Percentiles rank a stretch among this genome's conserved stretches.
Conservation (phyloP, 495 filamentous ascomycete species). For the Neurospora sp. region DNA sequence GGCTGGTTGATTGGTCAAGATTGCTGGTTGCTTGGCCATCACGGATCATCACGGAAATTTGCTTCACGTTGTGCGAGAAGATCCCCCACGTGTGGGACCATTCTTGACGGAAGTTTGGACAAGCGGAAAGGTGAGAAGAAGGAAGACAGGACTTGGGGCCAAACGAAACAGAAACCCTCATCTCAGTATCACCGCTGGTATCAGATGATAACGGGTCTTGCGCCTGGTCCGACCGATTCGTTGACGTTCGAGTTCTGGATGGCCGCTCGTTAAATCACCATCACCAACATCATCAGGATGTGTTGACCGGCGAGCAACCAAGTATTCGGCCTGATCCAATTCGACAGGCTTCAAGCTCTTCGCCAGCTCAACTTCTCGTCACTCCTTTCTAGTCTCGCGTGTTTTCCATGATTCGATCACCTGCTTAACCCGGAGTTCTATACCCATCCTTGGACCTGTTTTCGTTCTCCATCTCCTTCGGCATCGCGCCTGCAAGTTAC, state of each 20-base stretch:
- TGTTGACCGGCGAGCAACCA: not conserved
- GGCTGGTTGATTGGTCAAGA: not conserved
- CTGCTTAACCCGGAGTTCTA: not conserved
- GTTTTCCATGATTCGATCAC: not conserved
- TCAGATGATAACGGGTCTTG: not conserved
- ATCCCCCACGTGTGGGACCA: not conserved
- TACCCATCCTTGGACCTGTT: not conserved
- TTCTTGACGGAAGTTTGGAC: not conserved
- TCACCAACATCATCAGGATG: not conserved
- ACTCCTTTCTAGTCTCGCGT: not conserved
- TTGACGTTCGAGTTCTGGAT: not conserved
- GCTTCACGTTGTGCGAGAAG: not conserved
- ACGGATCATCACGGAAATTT: not conserved
- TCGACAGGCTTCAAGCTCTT: not conserved
- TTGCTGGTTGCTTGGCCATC: not conserved
- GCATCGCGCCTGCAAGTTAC: not conserved
- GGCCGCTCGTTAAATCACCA: not conserved
- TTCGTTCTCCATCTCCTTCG: not conserved
- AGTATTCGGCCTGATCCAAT: not conserved
- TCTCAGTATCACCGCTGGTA: not conserved
- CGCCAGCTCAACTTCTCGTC: not conserved
- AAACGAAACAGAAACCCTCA: not conserved
- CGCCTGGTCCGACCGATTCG: not conserved
- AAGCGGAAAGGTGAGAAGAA: not conserved
- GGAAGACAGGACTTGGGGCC: not conserved